Base-by-base conservation (phyloP, 805 yeast species). In the Candida lessepsii region DNA sequence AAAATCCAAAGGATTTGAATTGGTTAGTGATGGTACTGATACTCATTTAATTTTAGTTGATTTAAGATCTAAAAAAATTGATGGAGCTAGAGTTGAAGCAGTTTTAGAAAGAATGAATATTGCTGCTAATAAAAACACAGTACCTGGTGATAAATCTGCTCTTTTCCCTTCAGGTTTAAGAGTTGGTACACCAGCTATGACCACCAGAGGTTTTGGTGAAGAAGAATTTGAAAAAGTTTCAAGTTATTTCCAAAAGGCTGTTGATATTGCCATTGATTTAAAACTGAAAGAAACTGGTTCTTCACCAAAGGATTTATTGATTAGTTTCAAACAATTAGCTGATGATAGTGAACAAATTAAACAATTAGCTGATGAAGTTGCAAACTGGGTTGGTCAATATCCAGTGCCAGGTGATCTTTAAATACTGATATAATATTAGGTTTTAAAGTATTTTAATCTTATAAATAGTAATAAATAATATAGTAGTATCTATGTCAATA, bases 161-260 rank as follows among this genome's bases (percentile, higher is more conserved):
- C 76, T 91, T 49, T 91, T 89, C 49, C 98, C 99, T 62, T 91
- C 95, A 56, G 99, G 99, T 64, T 80, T 91, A 50, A 86, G 99
- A 73, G 84, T 91, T 47, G 99, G 99, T 60, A 86, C 99, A 37
- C 99, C 99, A 51, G 97, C 97, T 42, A 91, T 91, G 98, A 80
- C 96, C 49, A 87, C 97, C 44, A 87, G 99, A 73, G 99, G 99
- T 52, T 79, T 89, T 56, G 86, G 89, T 45, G 89, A 86, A 64
- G 82, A 72, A 45, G 97, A 93, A 61, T 93, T 91, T 66, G 76
- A 67, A 54, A 79, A 76, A 58, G 85, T 91, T 55, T 96, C 82
- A 39, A 70, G 73, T 50, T 90, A 81, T 76, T 86, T 87, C 65
- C 89, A 83, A 73, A 70, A 66, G 55, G 88, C 95, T 31, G 91